A percentile compares a stretch with the other conserved stretches of the same genome.
Conservation (phyloP, 169 alveolate species). For the Eimeria praecox region DNA sequence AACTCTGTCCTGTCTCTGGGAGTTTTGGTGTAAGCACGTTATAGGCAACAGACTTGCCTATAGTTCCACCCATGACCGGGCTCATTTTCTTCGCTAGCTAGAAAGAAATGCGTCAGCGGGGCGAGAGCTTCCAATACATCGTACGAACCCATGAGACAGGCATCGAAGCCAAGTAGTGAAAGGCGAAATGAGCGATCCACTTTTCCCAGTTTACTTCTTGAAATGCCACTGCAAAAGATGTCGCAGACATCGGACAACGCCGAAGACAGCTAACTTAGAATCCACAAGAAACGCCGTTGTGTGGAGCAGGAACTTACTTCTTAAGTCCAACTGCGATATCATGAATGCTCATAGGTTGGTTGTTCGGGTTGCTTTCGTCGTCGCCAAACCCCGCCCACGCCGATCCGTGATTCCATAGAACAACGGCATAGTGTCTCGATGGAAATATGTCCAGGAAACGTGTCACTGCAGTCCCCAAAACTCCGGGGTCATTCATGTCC, state of each 20-base stretch:
- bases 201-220: constrained; percentile 75
- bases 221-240: constrained; percentile 74
- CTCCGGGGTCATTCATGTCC: constrained; percentile 84
- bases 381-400: constrained; percentile 89
- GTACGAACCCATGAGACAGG: constrained; percentile 86
- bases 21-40: background rate
- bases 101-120: constrained; percentile 84
- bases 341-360: constrained; percentile 75
- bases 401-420: constrained; percentile 88
- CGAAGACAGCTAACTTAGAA: background rate
- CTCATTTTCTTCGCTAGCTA: constrained; percentile 88
- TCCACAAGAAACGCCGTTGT: background rate
- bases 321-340: constrained; percentile 80
- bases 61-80: constrained; percentile 89
- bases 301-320: constrained; percentile 39
- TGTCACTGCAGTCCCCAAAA: constrained; percentile 81
- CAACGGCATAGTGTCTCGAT: constrained; percentile 83
- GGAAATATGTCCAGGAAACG: constrained; percentile 82
- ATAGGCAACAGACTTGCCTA: constrained; percentile 54
- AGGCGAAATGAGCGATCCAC: constrained; percentile 79
- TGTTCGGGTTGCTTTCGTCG: constrained; percentile 85
- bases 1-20: background rate
- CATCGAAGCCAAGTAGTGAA: constrained; percentile 86
- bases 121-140: constrained; percentile 85
- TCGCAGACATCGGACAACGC: background rate